Base-by-base conservation (phyloP, 2,329 filamentous ascomycete genomes). In the Aspergillus neoniger region DNA sequence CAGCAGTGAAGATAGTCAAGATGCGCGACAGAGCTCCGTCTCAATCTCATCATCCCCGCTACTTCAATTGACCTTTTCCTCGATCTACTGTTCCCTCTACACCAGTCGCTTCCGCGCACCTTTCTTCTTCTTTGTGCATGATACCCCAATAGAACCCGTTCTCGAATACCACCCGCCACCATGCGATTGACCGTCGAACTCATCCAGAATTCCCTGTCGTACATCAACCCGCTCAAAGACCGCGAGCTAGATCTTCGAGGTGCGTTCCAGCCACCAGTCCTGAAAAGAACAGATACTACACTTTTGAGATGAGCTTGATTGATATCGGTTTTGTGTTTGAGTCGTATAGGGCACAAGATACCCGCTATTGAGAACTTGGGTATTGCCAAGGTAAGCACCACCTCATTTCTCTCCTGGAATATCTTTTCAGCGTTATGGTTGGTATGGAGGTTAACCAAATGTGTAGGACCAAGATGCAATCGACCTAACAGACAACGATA, bases 201-300 rank as follows among this genome's bases (percentile, higher is more conserved):
- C 74, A 96, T 99, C 81, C 87, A 92, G 80, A 88, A 87, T 79
- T 96, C 95, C 76, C 90, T 96, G 70, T 97, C 94, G 78, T 99
- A 97, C 85, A 90, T 98, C 81, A 99, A 98, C 81, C 93, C 94
- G 77, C 86, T 99, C 79, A 96, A 95, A 82, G 95, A 99, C 86
- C 92, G 95, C 80, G 95, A 99, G 86, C 88, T 99, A 78, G 93
- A 98, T 84, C 91, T 99, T 73, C 89, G 95, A 96, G 95, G 95
- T 98, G 91, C 88, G 92, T 87, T 65, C 57, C 59, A 67, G 54
- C 66, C 61, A 61, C 67, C 62, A 70, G 66, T 67, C 73, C 81
- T 87, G 90, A 90, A 92, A 96, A 92, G 92, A 88, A 85, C 91
- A 94, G 92, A 95, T 96, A 87, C 92, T 96, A 91, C 91, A 92